A percentile compares a stretch with the other conserved stretches of the same genome.
Evolutionary conservation across 2,329 filamentous ascomycete genomes (phyloP).

Genomic region (Colletotrichum spinosum): DNA sequence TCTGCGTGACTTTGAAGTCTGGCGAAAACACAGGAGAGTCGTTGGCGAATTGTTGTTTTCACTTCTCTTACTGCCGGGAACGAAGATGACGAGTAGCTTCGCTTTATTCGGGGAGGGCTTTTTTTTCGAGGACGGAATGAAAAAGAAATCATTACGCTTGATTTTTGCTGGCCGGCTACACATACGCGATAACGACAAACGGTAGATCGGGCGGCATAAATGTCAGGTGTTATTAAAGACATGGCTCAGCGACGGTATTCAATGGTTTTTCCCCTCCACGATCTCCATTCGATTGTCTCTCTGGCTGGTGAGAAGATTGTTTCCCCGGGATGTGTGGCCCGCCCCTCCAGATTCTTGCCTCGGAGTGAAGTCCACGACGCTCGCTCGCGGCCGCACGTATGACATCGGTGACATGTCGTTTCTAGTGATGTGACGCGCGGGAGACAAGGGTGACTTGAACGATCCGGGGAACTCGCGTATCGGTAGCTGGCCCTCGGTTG

Average conservation of each 20-base stretch:
- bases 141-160: slow-evolving; percentile 37
- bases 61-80: slow-evolving; percentile 7
- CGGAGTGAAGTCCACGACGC: too few relatives aligned
- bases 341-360: too few relatives aligned
- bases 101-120: slow-evolving; percentile 14
- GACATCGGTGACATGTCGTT: too few relatives aligned
- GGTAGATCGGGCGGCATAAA: slow-evolving; percentile 38
- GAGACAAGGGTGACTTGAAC: too few relatives aligned
- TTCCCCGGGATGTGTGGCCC: too few relatives aligned
- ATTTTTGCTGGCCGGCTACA: slow-evolving; percentile 38
- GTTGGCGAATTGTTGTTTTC: slow-evolving; percentile 5
- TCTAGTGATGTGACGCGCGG: too few relatives aligned
- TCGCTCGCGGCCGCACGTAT: too few relatives aligned
- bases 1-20: slow-evolving; percentile 30
- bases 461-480: too few relatives aligned
- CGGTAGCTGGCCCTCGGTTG: too few relatives aligned
- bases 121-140: slow-evolving; percentile 31
- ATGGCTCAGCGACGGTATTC: slow-evolving; percentile 38
- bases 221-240: slow-evolving; percentile 37
- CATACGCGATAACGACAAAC: slow-evolving; percentile 36
- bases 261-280: slow-evolving; percentile 31
- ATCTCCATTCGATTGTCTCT: slow-evolving; percentile 10
- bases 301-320: background rate
- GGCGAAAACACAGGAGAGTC: slow-evolving; percentile 13
- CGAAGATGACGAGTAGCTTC: slow-evolving; percentile 34